These are phyloP conservation scores for Trapa bicornis DNA, from an alignment of 345 rosid species.

Conservation along the genomic window DNA sequence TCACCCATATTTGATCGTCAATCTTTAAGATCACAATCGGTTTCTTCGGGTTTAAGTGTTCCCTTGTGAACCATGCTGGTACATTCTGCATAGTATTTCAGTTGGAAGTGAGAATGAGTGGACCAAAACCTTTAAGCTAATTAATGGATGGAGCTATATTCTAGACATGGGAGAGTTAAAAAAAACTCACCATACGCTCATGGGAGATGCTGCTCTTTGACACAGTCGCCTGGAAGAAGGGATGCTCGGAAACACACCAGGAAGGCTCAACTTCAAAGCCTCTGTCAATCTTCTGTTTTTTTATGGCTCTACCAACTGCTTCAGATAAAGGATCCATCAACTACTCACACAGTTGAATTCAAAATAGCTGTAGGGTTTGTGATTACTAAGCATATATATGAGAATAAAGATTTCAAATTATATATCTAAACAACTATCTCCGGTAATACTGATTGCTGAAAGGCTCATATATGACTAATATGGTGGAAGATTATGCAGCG, in stretches of 20 bases:
- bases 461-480: too few species aligned
- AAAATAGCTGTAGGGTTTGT: too few species aligned
- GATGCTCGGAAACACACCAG: neutral
- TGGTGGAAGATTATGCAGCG: too few species aligned
- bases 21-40: neutral
- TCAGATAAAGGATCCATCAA: neutral
- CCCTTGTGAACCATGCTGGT: neutral
- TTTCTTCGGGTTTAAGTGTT: neutral
- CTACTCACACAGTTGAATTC: too few species aligned
- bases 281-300: neutral
- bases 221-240: neutral
- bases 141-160: neutral
- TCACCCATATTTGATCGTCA: neutral
- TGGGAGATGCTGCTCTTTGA: neutral
- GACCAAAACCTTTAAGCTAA: neutral
- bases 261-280: neutral
- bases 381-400: too few species aligned
- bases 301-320: neutral
- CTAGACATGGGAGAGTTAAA: neutral
- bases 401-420: too few species aligned
- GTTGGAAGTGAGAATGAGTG: neutral
- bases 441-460: too few species aligned
- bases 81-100: too few species aligned
- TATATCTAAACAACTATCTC: too few species aligned
- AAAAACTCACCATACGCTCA: neutral